Base-by-base conservation (phyloP, 306 rosid genomes). In the Castanospermum australe region DNA sequence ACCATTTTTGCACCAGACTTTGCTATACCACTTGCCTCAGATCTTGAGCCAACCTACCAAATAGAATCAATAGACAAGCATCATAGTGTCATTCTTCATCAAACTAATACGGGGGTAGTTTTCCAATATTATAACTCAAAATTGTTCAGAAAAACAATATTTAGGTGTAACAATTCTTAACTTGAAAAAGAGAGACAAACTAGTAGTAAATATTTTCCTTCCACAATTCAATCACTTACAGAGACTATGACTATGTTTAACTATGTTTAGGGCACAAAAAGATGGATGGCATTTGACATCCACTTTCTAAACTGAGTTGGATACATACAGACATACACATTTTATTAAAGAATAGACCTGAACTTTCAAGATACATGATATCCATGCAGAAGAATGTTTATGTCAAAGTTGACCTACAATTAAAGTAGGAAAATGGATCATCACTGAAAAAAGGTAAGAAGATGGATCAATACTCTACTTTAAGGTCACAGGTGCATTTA, bases 1-100 rank as follows among this genome's bases (percentile, higher is more conserved):
- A 92, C 99, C 97, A 95, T 88, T 85, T 95, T 95, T n/a, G 99
- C 98, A 71, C 98, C 97, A 30, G 99, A 88, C 75, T 95, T 95
- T 39, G 98, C 99, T 59, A 95, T 92, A 52, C 99, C 99, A 75
- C 86, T 84, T 85, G 99, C 97, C 88, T 95, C 99, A 7, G 99
- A 92, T 87, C 85, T 91, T 36, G 98, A 92, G 57, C 99, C 99
- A 83, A 92, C 99, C 99, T 94, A 74, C 74, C 79, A 80, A 69
- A 81, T 38, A n/a, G n/a, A n/a, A n/a, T n/a, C n/a, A n/a, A n/a
- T n/a, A 52, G 71, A 41, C 71, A 76, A 20, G 39, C 15, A 50
- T 54, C 50, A 69, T 5, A 21, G 33, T 76, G 67, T 71, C 84
- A 65, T 54, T 57, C 73, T 84, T 45, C 64, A 32, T 74, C 67